Evolutionary conservation across 2,329 filamentous ascomycete species (phyloP).

Genomic region (Neonectria ditissima): DNA sequence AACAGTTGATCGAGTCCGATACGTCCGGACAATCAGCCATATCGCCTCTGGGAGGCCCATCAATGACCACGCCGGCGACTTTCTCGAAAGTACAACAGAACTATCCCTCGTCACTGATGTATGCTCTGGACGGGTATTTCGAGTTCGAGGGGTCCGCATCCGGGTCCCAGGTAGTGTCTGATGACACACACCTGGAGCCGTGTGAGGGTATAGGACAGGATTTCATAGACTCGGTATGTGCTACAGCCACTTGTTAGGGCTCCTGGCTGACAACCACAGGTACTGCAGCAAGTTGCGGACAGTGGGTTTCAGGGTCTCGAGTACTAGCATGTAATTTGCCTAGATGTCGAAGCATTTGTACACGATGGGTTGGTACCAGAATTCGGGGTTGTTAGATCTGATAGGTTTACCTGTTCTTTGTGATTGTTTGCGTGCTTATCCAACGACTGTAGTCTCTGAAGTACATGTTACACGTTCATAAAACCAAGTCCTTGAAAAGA

Average conservation of each 20-base stretch:
- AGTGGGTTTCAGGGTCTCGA: constrained; percentile 3
- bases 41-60: neutral
- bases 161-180: neutral
- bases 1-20: neutral
- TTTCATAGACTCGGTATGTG: constrained; percentile 18
- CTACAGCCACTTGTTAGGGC: neutral
- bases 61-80: neutral
- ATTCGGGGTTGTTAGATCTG: no score
- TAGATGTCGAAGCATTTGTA: no score
- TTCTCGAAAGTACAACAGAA: constrained; percentile 4
- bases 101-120: neutral
- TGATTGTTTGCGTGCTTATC: no score
- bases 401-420: no score
- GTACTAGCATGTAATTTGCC: neutral
- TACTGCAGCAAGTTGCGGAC: constrained; percentile 18
- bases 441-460: no score
- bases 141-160: constrained; percentile 16
- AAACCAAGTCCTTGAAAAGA: neutral
- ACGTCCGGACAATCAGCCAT: neutral
- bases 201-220: constrained; percentile 8
- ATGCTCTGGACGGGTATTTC: constrained; percentile 24
- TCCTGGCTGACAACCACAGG: neutral
- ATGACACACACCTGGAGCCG: neutral
- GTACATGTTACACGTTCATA: no score
- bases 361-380: no score